These are phyloP conservation scores for Aspergillus novofumigatus DNA, from an alignment of 2,329 filamentous ascomycete genomes.

Conservation along the genomic window DNA sequence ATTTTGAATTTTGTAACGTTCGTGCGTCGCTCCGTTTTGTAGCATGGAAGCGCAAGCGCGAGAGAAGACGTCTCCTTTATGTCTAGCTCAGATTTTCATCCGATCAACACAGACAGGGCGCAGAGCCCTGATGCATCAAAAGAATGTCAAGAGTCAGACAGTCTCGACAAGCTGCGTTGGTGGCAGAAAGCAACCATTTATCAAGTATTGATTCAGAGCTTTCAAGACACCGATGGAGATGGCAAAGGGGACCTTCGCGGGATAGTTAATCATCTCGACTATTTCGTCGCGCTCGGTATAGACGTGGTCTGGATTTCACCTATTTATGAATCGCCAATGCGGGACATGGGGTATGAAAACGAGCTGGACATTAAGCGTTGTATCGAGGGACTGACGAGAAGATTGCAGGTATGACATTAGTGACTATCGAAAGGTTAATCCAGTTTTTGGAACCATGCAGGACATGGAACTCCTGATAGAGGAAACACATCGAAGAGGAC, in stretches of 20 bases:
- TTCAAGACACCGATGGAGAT: slow-evolving; percentile 33
- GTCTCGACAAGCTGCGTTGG: slow-evolving; percentile 22
- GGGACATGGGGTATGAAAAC: slow-evolving; percentile 48
- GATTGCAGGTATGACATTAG: slow-evolving; percentile 50
- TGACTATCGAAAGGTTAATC: slow-evolving; percentile 44
- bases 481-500: slow-evolving; percentile 41
- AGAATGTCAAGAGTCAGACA: slow-evolving; percentile 7
- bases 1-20: not conserved
- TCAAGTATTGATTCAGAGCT: slow-evolving; percentile 30
- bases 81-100: not conserved
- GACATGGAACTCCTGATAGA: slow-evolving; percentile 45
- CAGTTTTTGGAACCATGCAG: slow-evolving; percentile 43
- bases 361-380: not conserved
- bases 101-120: not conserved
- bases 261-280: slow-evolving; percentile 27
- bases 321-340: slow-evolving; percentile 45
- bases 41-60: not conserved
- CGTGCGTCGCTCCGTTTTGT: not conserved
- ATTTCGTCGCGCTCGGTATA: slow-evolving; percentile 25
- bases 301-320: slow-evolving; percentile 44
- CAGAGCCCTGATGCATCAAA: slow-evolving; percentile 1
- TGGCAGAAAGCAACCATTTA: slow-evolving; percentile 37
- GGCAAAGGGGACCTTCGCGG: slow-evolving; percentile 32
- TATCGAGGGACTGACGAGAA: not conserved
- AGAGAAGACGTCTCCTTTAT: not conserved